These are phyloP conservation scores for Xylaria sp. DNA, from an alignment of 2,329 filamentous ascomycete species.

Conservation along the genomic window DNA sequence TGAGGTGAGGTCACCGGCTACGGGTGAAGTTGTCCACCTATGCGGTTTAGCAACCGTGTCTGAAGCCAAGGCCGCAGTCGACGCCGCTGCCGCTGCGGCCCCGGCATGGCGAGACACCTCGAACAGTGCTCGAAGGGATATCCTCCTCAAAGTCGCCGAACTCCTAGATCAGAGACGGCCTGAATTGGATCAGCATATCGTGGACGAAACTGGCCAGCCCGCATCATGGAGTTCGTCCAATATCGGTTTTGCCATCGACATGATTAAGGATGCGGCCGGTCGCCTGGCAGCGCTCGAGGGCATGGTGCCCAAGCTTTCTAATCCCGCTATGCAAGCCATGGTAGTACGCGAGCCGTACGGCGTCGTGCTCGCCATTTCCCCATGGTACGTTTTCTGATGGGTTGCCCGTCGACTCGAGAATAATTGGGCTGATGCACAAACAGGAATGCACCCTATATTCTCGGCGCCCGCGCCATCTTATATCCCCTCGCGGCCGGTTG, in stretches of 20 bases:
- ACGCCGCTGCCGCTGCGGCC: constrained; percentile 16
- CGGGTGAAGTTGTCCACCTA: constrained; percentile 46
- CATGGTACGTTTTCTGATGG: constrained; percentile 54
- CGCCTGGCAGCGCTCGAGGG: constrained; percentile 34
- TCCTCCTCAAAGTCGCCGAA: constrained; percentile 64
- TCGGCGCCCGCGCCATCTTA: constrained; percentile 41
- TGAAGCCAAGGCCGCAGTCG: constrained; percentile 19
- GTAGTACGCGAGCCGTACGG: constrained; percentile 72
- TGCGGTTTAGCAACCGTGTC: constrained; percentile 50
- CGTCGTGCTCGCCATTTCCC: constrained; percentile 72
- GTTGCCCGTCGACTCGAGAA: background rate
- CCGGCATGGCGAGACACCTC: constrained; percentile 32
- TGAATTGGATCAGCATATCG: constrained; percentile 57
- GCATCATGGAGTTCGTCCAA: constrained; percentile 41
- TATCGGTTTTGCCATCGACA: constrained; percentile 32
- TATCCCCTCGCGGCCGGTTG: constrained; percentile 61
- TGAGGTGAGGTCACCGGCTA: constrained; percentile 52
- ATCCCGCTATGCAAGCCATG: constrained; percentile 54
- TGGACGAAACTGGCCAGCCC: constrained; percentile 41
- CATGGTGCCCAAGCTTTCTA: constrained; percentile 31
- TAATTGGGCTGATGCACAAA: background rate
- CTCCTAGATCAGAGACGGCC: constrained; percentile 49
- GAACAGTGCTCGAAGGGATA: constrained; percentile 56
- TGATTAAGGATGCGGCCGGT: constrained; percentile 41
- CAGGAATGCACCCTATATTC: constrained; percentile 41